Conservation (phyloP, 2,329 filamentous ascomycete species). For the Sordariomycetes sp. region DNA sequence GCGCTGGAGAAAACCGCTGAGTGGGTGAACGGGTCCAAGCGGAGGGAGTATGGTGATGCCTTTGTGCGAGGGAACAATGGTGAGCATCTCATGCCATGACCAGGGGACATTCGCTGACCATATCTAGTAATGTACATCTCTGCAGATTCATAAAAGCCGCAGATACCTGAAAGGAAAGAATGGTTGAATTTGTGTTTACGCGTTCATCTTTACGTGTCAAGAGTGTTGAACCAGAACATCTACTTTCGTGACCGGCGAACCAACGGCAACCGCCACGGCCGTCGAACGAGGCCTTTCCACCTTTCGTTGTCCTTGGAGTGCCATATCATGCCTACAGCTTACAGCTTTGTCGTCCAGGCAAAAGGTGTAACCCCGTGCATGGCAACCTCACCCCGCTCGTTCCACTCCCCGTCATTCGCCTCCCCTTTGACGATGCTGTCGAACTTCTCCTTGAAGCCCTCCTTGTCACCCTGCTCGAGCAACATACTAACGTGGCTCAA, state of each 20-base stretch:
- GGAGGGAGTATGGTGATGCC: conserved; percentile 82
- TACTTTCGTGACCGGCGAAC: no score
- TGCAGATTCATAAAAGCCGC: conserved; percentile 42
- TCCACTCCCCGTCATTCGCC: conserved; percentile 35
- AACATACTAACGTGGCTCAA: conserved; percentile 59
- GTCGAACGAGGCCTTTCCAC: no score
- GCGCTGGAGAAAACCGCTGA: conserved; percentile 93
- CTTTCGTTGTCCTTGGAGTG: no score
- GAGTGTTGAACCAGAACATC: no score
- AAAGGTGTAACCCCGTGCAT: conserved; percentile 56
- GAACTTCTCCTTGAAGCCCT: conserved; percentile 38
- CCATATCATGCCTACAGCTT: no score
- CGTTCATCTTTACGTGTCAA: no score
- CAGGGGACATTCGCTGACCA: neutral
- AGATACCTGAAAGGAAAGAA: conserved; percentile 7
- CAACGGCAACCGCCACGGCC: no score
- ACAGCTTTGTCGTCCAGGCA: conserved; percentile 48
- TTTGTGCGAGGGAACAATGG: conserved; percentile 97
- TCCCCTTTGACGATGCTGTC: conserved; percentile 42
- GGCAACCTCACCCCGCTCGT: conserved; percentile 52
- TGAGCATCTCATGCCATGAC: conserved; percentile 27
- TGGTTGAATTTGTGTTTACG: no score
- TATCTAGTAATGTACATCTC: conserved; percentile 60
- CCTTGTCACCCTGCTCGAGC: conserved; percentile 37
- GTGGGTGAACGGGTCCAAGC: conserved; percentile 75